A percentile compares a stretch with the other conserved stretches of the same genome.
These are phyloP conservation scores for Plenodomus lindquistii DNA, from an alignment of 2,329 filamentous ascomycete genomes.

Conservation along the genomic window DNA sequence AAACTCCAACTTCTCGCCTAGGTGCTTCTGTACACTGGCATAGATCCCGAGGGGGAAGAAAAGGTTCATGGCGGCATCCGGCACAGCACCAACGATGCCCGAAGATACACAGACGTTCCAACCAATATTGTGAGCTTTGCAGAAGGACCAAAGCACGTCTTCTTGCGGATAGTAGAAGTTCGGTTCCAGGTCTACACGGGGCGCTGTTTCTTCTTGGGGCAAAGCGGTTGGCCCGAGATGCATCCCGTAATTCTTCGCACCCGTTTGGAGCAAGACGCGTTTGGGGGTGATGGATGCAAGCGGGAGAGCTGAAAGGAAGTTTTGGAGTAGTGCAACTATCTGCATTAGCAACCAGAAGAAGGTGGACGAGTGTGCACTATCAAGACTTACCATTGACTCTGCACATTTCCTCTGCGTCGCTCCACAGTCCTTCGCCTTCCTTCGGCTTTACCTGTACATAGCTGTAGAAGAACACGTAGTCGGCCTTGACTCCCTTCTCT, in stretches of 20 bases:
- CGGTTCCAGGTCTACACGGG: slow-evolving; percentile 48
- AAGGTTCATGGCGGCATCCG: slow-evolving; percentile 56
- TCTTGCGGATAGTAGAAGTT: slow-evolving; percentile 63
- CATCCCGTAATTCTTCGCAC: slow-evolving; percentile 57
- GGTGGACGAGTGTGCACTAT: background rate
- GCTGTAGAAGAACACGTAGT: slow-evolving; percentile 59
- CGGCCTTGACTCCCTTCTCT: slow-evolving; percentile 40
- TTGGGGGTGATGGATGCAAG: slow-evolving; percentile 50
- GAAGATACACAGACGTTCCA: slow-evolving; percentile 57
- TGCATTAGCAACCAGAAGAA: slow-evolving; percentile 1
- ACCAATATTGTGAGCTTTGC: slow-evolving; percentile 38
- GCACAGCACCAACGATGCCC: slow-evolving; percentile 55
- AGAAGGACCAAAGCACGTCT: slow-evolving; percentile 53
- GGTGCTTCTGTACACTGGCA: slow-evolving; percentile 51
- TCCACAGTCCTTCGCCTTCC: slow-evolving; percentile 52
- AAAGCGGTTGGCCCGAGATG: slow-evolving; percentile 52
- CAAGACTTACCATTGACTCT: slow-evolving; percentile 47
- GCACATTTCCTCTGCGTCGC: slow-evolving; percentile 55
- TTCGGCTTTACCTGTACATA: slow-evolving; percentile 58
- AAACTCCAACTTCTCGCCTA: slow-evolving; percentile 49
- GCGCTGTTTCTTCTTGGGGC: slow-evolving; percentile 53
- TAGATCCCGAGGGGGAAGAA: slow-evolving; percentile 56
- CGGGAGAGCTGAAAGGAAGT: slow-evolving; percentile 53
- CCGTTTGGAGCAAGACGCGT: slow-evolving; percentile 56
- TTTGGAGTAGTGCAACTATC: slow-evolving; percentile 47